phyloP scores from a whole-genome alignment of 2,329 filamentous ascomycete species.

The Teratosphaeria gauchensis region DNA sequence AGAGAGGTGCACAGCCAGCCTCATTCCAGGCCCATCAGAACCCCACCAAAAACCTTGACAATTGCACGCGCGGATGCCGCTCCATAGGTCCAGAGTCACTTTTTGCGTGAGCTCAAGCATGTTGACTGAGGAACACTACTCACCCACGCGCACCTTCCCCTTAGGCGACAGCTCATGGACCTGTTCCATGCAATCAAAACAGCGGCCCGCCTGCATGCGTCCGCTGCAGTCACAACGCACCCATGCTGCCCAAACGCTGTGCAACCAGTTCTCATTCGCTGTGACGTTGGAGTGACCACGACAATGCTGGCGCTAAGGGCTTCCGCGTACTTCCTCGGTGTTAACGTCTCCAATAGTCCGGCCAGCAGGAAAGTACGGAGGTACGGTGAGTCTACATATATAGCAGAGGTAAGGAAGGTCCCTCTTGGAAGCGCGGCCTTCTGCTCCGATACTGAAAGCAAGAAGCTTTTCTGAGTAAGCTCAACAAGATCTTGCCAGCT shows the following conservation, averaged over 20 bases:
- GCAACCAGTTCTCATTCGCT: neutral
- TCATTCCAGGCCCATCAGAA: neutral
- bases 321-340: neutral
- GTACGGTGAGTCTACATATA: neutral
- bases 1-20: neutral
- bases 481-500: neutral
- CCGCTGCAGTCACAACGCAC: neutral
- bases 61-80: neutral
- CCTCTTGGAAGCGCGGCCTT: too few species aligned
- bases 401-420: too few species aligned
- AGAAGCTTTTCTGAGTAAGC: neutral
- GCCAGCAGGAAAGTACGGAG: neutral
- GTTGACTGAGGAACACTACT: too few species aligned
- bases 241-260: neutral
- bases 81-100: neutral
- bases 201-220: neutral
- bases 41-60: neutral
- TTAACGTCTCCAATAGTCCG: neutral
- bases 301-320: neutral
- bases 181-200: neutral
- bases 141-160: too few species aligned
- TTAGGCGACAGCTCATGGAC: neutral
- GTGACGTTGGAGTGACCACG: neutral
- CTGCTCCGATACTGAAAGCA: neutral
- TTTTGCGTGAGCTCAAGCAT: too few species aligned